Percentiles rank a stretch among this genome's conserved stretches.
Evolutionary conservation across 2,329 filamentous ascomycete species (phyloP).

Genomic region (Passalora sequoiae): DNA sequence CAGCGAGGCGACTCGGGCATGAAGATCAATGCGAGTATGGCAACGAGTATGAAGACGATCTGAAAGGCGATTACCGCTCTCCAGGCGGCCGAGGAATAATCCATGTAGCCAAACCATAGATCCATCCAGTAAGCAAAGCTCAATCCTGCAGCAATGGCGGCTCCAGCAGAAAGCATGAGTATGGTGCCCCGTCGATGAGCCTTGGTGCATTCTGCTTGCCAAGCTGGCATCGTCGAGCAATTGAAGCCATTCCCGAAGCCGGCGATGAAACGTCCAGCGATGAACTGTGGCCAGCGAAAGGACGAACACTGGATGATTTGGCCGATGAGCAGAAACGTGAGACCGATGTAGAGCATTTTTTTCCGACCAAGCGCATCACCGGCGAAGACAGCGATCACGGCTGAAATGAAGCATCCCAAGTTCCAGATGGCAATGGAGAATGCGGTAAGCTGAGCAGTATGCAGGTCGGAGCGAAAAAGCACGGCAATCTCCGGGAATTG

Average conservation of each 20-base stretch:
- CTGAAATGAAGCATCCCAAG: conserved; percentile 44
- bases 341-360: conserved; percentile 55
- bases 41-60: conserved; percentile 26
- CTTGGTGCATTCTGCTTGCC: conserved; percentile 46
- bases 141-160: conserved; percentile 43
- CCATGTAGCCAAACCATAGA: conserved; percentile 30
- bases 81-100: conserved; percentile 30
- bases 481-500: conserved; percentile 41
- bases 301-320: conserved; percentile 55
- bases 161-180: conserved; percentile 46
- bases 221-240: conserved; percentile 41
- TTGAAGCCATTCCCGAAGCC: conserved; percentile 43
- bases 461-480: conserved; percentile 30
- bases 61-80: conserved; percentile 32
- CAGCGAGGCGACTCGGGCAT: conserved; percentile 37
- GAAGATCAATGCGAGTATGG: conserved; percentile 21
- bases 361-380: conserved; percentile 56
- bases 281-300: conserved; percentile 42
- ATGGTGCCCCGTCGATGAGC: conserved; percentile 43
- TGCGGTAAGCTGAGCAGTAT: conserved; percentile 38
- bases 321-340: conserved; percentile 53
- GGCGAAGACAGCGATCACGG: conserved; percentile 40
- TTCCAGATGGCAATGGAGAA: conserved; percentile 38
- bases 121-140: conserved; percentile 40
- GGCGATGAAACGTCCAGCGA: conserved; percentile 49